Evolutionary conservation across 441 rosid genomes (phyloP).

Genomic region (Biscutella laevigata): DNA sequence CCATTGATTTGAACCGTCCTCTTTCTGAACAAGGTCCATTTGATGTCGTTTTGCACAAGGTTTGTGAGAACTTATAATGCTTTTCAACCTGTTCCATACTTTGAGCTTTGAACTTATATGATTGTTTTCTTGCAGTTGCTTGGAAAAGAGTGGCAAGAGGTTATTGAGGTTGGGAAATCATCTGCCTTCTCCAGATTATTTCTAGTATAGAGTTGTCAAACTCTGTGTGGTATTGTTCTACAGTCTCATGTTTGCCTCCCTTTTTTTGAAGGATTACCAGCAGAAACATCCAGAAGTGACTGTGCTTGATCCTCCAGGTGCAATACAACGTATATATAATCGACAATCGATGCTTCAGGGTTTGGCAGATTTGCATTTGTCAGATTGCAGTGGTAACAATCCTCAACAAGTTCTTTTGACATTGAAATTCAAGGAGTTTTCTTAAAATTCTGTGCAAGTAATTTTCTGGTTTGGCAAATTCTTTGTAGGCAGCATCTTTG

Average conservation of each 20-base stretch:
- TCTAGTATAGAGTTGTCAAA: no score
- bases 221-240: background rate
- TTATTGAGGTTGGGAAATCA: constrained; percentile 56
- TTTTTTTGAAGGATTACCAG: constrained; percentile 53
- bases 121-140: constrained; percentile 46
- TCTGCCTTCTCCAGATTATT: no score
- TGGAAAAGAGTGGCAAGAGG: constrained; percentile 70
- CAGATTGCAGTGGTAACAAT: constrained; percentile 44
- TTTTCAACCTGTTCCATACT: background rate
- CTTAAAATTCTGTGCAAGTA: constrained; percentile 3
- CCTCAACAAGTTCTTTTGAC: constrained; percentile 7
- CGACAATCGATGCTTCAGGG: constrained; percentile 89
- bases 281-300: constrained; percentile 64
- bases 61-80: constrained; percentile 27
- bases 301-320: constrained; percentile 76
- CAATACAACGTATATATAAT: constrained; percentile 54
- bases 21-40: constrained; percentile 92
- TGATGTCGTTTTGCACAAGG: constrained; percentile 88
- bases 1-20: constrained; percentile 58
- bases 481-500: constrained; percentile 54
- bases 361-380: constrained; percentile 58
- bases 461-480: constrained; percentile 9
- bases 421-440: background rate
- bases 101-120: constrained; percentile 6
- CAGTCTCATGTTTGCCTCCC: background rate